Evolutionary conservation across 768 basidiomycete species (phyloP).

Genomic region (Ramaria sp.): DNA sequence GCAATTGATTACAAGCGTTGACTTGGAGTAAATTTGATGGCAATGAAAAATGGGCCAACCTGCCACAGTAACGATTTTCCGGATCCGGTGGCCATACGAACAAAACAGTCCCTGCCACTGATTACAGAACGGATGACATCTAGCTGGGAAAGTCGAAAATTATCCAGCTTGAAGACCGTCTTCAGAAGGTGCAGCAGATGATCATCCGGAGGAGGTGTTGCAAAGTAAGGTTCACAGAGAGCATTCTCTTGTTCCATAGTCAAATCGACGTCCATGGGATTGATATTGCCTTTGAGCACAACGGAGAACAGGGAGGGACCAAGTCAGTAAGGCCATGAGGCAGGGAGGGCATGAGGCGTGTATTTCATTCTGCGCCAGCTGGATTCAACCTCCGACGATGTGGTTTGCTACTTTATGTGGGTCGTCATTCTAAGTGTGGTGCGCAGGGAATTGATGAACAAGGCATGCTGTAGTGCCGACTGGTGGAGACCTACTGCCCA

Average conservation of each 20-base stretch:
- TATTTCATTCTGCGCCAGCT: no score
- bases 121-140: background rate
- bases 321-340: no score
- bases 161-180: background rate
- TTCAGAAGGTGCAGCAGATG: background rate
- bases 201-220: background rate
- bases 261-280: background rate
- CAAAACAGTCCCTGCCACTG: background rate
- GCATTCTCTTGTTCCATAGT: background rate
- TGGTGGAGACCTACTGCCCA: constrained; percentile 61
- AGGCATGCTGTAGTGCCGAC: constrained; percentile 37
- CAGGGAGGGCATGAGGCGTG: no score
- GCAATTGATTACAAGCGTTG: background rate
- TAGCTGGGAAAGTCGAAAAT: background rate
- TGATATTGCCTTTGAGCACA: no score
- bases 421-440: no score
- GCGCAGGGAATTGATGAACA: no score
- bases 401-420: no score
- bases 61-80: constrained; percentile 8
- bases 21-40: background rate
- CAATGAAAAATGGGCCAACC: background rate
- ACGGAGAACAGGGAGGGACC: no score
- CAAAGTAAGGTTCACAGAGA: background rate
- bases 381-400: no score
- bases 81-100: constrained; percentile 5